These are phyloP conservation scores for Cylindrodendrum hubeiense DNA, from an alignment of 2,329 filamentous ascomycete species.

Conservation along the genomic window DNA sequence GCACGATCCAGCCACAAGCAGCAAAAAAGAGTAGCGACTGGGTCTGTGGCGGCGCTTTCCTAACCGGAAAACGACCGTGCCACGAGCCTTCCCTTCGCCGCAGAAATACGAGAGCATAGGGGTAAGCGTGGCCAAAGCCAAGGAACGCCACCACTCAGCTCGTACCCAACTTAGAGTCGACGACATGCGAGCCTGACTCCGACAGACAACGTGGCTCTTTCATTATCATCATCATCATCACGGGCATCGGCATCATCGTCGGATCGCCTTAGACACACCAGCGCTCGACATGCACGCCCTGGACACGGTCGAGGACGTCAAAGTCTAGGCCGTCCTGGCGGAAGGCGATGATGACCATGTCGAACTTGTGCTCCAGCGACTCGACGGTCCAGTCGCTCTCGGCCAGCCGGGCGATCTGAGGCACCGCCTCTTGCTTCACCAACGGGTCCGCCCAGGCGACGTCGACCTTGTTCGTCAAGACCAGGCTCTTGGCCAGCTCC, in stretches of 20 bases:
- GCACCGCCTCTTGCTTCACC: slow-evolving; percentile 56
- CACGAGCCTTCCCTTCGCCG: slow-evolving; percentile 4
- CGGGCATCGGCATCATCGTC: not conserved
- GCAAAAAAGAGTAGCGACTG: slow-evolving; percentile 3
- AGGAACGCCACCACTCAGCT: slow-evolving; percentile 20
- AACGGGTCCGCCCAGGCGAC: slow-evolving; percentile 59
- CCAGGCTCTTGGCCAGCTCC: slow-evolving; percentile 54
- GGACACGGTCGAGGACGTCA: slow-evolving; percentile 50
- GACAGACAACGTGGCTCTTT: not conserved
- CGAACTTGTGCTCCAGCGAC: slow-evolving; percentile 52
- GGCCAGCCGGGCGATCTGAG: slow-evolving; percentile 53
- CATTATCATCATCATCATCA: slow-evolving; percentile 1
- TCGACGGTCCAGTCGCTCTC: slow-evolving; percentile 54
- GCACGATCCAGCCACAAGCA: slow-evolving; percentile 7
- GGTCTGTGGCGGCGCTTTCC: not conserved
- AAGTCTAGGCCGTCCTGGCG: slow-evolving; percentile 58
- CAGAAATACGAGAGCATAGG: not conserved
- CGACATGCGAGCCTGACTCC: not conserved
- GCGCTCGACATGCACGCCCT: slow-evolving; percentile 52
- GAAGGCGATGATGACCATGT: slow-evolving; percentile 58
- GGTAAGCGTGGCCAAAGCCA: slow-evolving; percentile 14
- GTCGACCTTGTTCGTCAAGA: slow-evolving; percentile 52
- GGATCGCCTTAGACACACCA: slow-evolving; percentile 51
- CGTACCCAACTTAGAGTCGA: slow-evolving; percentile 2
- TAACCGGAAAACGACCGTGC: not conserved